Evolutionary conservation across 257 asterid genomes (phyloP), one percentile per base, ranked within the genome.

Genomic region (Nyctanthes arbortristis): DNA sequence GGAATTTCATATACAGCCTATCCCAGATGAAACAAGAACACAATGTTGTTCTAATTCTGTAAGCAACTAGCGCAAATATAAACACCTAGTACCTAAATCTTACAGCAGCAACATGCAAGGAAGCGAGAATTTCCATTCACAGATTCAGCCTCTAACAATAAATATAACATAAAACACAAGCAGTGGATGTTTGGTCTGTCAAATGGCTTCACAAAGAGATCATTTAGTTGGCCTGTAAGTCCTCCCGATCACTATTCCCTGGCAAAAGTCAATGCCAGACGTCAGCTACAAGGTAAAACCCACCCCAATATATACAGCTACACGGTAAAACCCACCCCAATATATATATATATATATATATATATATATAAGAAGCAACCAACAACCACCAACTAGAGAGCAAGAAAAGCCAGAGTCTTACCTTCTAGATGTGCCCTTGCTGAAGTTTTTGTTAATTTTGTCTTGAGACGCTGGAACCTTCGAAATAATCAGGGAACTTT

Each of bases 381-480:
- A 39, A 49, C 0, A 30, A 24, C 29, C n/a, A 31, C 31, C 31
- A 63, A 49, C 37, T 33, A 31, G 20, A 65, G 40, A 29, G 65
- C 40, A 16, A 20, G 39, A 20, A 37, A 1, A 35, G 67, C 62
- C 33, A 36, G 52, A 22, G 31, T 13, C 22, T 66, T 65, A 90
- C 96, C 92, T 88, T 52, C 74, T 78, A 35, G 79, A 68, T 45
- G 83, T n/a, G 68, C 82, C 89, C 73, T 80, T 82, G 69, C 69
- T 87, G 29, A 59, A 86, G 75, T 69, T 78, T 81, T 81, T 84
- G 69, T 80, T 84, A 76, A 78, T 80, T 73, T 79, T 88, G 79
- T 86, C 96, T 76, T 87, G 93, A 69, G 83, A 76, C 13, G 95
- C 74, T 25, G 96, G 89, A 45, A 82, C 16, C 79, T 90, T 93